Conservation (phyloP, 2,329 filamentous ascomycete species). For the Aaosphaeria arxii region DNA sequence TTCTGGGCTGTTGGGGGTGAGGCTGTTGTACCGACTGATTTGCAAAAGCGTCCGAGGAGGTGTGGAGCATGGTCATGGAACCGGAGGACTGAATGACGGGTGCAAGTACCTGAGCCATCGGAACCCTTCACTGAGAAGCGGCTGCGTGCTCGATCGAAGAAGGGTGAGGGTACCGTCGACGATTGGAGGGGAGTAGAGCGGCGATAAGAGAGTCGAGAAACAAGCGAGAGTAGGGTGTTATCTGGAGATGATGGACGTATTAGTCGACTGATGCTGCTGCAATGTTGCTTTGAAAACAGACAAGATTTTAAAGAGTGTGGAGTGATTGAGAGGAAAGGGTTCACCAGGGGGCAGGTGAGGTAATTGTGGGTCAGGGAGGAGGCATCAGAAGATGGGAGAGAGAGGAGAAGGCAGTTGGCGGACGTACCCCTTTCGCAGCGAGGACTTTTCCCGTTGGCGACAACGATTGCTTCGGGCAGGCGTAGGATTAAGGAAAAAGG, state of each 20-base stretch:
- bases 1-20: slow-evolving; percentile 38
- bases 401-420: slow-evolving; percentile 13
- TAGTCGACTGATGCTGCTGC: background rate
- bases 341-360: slow-evolving; percentile 9
- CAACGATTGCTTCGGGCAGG: slow-evolving; percentile 2
- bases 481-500: background rate
- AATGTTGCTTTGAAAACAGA: background rate
- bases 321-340: slow-evolving; percentile 1
- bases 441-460: slow-evolving; percentile 2
- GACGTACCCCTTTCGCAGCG: slow-evolving; percentile 24
- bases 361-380: slow-evolving; percentile 18
- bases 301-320: slow-evolving; percentile 2
- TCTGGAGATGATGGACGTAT: slow-evolving; percentile 1
- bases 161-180: slow-evolving; percentile 2
- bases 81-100: slow-evolving; percentile 45
- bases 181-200: slow-evolving; percentile 1
- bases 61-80: slow-evolving; percentile 51
- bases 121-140: slow-evolving; percentile 19
- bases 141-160: slow-evolving; percentile 16
- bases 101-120: slow-evolving; percentile 47
- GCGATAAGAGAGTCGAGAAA: slow-evolving; percentile 3
- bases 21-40: slow-evolving; percentile 34
- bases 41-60: slow-evolving; percentile 48
- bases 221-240: background rate
- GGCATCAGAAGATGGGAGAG: slow-evolving; percentile 10